Conservation (phyloP, 73 alveolate species). For the Paramecium sonneborni region DNA sequence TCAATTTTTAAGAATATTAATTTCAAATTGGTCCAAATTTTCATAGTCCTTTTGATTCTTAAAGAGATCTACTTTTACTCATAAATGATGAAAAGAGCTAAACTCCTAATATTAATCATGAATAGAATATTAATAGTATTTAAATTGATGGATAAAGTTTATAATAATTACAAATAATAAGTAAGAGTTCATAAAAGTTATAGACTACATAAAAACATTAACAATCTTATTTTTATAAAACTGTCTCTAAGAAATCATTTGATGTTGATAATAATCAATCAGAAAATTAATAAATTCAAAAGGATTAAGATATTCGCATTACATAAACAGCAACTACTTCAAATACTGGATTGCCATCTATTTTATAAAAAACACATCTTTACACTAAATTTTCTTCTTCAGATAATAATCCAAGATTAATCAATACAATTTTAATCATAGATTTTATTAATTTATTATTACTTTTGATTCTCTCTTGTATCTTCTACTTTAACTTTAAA, state of each 20-base stretch:
- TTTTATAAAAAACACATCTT: not conserved
- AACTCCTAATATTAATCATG: not conserved
- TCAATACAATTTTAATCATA: not conserved
- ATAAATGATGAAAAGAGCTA: not conserved
- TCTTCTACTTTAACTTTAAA: not conserved
- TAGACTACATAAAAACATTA: not conserved
- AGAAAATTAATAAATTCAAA: not conserved
- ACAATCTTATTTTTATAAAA: not conserved
- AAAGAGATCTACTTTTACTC: not conserved
- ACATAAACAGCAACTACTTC: not conserved
- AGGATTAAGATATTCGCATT: not conserved
- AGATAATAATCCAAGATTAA: not conserved
- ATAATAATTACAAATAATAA: not conserved
- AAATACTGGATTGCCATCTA: constrained; percentile 2
- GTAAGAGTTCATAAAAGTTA: not conserved
- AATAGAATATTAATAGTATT: not conserved
- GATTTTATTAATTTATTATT: not conserved
- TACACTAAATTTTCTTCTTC: not conserved
- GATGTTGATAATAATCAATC: constrained; percentile 20
- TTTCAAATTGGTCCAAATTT: not conserved
- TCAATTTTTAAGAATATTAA: not conserved
- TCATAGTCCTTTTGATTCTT: not conserved
- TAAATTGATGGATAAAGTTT: not conserved
- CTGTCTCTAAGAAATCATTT: not conserved
- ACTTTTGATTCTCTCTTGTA: not conserved